A percentile compares a stretch with the other conserved stretches of the same genome.
phyloP scores from a whole-genome alignment of 1,284 basidiomycete genomes.

The Ustilago trichophora region DNA sequence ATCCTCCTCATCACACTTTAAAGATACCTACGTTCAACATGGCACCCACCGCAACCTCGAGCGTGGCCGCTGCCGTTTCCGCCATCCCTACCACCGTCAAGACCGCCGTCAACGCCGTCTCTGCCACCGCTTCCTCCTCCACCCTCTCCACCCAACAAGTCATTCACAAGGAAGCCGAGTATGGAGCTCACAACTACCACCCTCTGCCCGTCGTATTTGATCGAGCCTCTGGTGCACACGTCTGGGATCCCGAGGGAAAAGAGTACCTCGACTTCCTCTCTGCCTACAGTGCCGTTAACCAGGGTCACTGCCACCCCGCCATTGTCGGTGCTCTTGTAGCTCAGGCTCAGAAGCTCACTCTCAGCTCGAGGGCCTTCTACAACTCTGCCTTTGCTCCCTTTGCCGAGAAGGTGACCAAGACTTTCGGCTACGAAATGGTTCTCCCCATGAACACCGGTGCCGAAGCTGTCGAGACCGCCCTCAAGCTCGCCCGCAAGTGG shows the following conservation, averaged over 20 bases:
- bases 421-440: slow-evolving; percentile 77
- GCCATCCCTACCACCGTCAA: slow-evolving; percentile 37
- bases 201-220: slow-evolving; percentile 95
- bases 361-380: slow-evolving; percentile 96
- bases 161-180: slow-evolving; percentile 82
- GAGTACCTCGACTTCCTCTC: slow-evolving; percentile 79
- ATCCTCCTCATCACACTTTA: not conserved
- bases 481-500: slow-evolving; percentile 69
- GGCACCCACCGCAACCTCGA: slow-evolving; percentile 49
- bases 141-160: slow-evolving; percentile 71
- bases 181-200: slow-evolving; percentile 89
- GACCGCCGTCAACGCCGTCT: slow-evolving; percentile 32
- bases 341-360: slow-evolving; percentile 88
- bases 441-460: slow-evolving; percentile 99
- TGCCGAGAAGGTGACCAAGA: slow-evolving; percentile 82
- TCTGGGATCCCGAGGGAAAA: slow-evolving; percentile 91
- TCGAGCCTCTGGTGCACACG: slow-evolving; percentile 85
- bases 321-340: slow-evolving; percentile 83
- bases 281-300: slow-evolving; percentile 85
- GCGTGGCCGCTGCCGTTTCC: slow-evolving; percentile 19
- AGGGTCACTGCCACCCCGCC: slow-evolving; percentile 94
- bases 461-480: slow-evolving; percentile 88
- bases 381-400: slow-evolving; percentile 89
- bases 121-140: slow-evolving; percentile 23
- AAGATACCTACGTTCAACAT: slow-evolving; percentile 11